Evolutionary conservation across 169 alveolate genomes (phyloP).

Genomic region (Plasmodium knowlesi): DNA sequence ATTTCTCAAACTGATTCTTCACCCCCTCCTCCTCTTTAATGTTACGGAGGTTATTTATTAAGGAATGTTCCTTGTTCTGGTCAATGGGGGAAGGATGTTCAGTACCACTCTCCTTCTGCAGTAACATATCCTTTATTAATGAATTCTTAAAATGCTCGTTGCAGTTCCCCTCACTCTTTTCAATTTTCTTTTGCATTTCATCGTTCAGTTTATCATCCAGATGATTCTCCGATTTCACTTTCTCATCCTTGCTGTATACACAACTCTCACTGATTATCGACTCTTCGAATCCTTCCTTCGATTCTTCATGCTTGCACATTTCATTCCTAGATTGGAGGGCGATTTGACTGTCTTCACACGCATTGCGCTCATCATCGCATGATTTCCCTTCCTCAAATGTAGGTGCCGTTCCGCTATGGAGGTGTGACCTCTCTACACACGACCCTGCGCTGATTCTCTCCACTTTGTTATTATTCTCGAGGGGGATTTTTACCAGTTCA

Average conservation of each 20-base stretch:
- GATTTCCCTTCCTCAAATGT: constrained; percentile 1
- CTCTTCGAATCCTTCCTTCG: constrained; percentile 17
- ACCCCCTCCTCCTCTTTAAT: constrained; percentile 31
- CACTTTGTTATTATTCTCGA: background rate
- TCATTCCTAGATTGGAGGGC: background rate
- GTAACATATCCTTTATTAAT: constrained; percentile 15
- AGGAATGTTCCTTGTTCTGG: constrained; percentile 13
- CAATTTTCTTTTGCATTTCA: background rate
- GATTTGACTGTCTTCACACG: too few species aligned
- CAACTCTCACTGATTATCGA: background rate
- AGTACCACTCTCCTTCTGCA: background rate
- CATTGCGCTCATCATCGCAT: background rate
- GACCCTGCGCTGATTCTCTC: background rate
- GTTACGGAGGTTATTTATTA: constrained; percentile 18
- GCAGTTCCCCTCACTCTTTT: background rate
- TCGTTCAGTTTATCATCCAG: constrained; percentile 3
- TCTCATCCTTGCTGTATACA: constrained; percentile 12
- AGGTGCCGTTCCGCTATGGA: background rate
- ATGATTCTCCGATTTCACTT: constrained; percentile 6
- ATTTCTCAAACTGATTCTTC: background rate
- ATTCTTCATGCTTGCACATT: constrained; percentile 6
- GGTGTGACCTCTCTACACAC: background rate
- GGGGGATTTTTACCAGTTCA: background rate
- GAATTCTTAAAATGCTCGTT: constrained; percentile 30
- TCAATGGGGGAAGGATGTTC: constrained; percentile 3